These are phyloP conservation scores for Coelastrella sp. DNA, from an alignment of 139 green algal species.

Conservation along the genomic window DNA sequence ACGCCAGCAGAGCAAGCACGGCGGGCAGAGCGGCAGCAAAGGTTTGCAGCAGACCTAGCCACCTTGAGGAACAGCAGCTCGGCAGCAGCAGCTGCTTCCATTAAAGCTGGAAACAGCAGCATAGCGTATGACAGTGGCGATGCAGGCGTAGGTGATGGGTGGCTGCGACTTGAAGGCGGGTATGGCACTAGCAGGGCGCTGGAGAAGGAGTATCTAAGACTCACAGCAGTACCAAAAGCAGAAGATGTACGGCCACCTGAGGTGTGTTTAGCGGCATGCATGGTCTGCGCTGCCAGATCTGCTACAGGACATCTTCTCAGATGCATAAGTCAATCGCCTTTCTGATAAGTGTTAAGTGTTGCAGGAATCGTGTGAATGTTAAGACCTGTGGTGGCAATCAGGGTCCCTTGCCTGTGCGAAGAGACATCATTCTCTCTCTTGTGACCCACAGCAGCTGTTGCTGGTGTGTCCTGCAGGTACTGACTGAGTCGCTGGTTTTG, in stretches of 20 bases:
- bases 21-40: conserved; percentile 45
- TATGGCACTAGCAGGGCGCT: conserved; percentile 60
- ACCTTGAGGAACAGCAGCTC: not conserved
- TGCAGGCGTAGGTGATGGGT: not conserved
- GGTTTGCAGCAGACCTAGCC: conserved; percentile 48
- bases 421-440: too few species aligned
- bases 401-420: too few species aligned
- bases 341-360: not conserved
- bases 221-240: conserved; percentile 79
- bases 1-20: conserved; percentile 41
- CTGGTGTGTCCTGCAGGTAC: conserved; percentile 47
- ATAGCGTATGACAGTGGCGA: not conserved
- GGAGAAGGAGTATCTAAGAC: conserved; percentile 92
- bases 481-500: conserved; percentile 60
- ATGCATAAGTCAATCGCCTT: not conserved
- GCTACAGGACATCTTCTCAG: not conserved
- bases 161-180: not conserved
- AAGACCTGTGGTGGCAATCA: too few species aligned
- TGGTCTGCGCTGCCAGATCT: conserved; percentile 2
- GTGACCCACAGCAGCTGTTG: not conserved
- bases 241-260: conserved; percentile 76
- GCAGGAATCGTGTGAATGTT: not conserved
- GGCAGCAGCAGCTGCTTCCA: not conserved
- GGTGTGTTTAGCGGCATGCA: not conserved
- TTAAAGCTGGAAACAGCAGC: not conserved